phyloP scores from a whole-genome alignment of 768 basidiomycete genomes.

The Boletus huronensis region DNA sequence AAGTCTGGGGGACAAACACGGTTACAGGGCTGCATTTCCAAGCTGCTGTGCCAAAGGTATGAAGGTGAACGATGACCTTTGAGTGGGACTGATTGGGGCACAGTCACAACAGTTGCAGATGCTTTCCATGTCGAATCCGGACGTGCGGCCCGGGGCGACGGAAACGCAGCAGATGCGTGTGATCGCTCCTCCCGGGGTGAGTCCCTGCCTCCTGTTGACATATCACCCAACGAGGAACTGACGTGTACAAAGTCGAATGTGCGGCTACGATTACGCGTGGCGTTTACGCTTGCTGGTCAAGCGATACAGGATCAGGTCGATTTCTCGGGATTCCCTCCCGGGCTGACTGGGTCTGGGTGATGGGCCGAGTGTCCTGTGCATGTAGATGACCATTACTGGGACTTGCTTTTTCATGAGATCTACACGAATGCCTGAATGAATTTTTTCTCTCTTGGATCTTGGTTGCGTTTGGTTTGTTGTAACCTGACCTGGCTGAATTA shows the following conservation, averaged over 20 bases:
- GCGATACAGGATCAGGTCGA: conserved; percentile 89
- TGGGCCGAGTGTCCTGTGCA: background rate
- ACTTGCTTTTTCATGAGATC: conserved; percentile 19
- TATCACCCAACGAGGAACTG: background rate
- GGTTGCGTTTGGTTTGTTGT: conserved; percentile 6
- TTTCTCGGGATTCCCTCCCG: conserved; percentile 84
- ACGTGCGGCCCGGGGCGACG: conserved; percentile 67
- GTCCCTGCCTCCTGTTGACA: conserved; percentile 22
- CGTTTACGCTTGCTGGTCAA: conserved; percentile 67
- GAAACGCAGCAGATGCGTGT: conserved; percentile 98
- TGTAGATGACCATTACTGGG: conserved; percentile 15
- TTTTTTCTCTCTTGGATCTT: background rate
- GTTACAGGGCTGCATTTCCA: conserved; percentile 83
- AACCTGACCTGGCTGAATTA: conserved; percentile 5
- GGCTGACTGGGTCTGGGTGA: conserved; percentile 51
- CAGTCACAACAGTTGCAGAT: conserved; percentile 97
- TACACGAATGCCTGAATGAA: conserved; percentile 17
- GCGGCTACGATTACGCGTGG: conserved; percentile 81
- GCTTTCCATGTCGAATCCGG: conserved; percentile 92
- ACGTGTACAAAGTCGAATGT: conserved; percentile 60
- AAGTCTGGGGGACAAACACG: conserved; percentile 51
- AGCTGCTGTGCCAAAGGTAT: conserved; percentile 93
- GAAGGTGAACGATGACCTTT: background rate
- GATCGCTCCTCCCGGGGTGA: conserved; percentile 80
- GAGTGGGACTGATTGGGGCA: background rate